A percentile compares a stretch with the other conserved stretches of the same genome.
phyloP scores from a whole-genome alignment of 2,329 filamentous ascomycete genomes.

The Monilinia fructicola region DNA sequence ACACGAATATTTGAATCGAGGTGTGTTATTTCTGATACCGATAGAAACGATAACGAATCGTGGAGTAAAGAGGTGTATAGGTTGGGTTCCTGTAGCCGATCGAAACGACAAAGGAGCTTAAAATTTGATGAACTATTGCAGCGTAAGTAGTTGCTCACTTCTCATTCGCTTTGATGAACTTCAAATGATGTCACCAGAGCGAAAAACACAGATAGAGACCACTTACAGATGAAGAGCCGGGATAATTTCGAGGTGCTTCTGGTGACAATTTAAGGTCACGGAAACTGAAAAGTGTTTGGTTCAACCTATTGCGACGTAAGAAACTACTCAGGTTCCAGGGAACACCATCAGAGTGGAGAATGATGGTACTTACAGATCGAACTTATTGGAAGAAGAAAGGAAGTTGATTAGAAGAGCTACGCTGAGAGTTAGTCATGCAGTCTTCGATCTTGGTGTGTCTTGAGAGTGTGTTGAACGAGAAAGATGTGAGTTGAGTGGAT shows the following conservation, averaged over 20 bases:
- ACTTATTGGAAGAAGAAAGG: background rate
- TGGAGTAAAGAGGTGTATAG: background rate
- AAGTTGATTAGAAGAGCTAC: background rate
- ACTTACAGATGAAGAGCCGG: background rate
- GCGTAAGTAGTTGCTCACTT: background rate
- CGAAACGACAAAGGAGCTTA: background rate
- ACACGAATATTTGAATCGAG: background rate
- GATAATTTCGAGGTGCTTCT: background rate
- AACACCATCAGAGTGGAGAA: background rate
- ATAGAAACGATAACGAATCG: background rate
- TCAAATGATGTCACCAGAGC: background rate
- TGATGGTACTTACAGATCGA: background rate
- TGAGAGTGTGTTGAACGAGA: background rate
- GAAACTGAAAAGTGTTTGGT: background rate
- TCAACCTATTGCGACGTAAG: conserved; percentile 1
- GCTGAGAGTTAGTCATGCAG: background rate
- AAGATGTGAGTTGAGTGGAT: background rate
- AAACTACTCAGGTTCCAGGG: background rate
- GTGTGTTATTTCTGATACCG: background rate
- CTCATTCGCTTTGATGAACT: background rate
- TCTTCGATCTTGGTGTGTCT: background rate
- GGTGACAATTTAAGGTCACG: background rate
- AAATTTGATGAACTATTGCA: background rate
- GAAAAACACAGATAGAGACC: background rate
- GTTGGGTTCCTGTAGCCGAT: background rate